Percentiles rank a stretch among this genome's conserved stretches.
These are phyloP conservation scores for Pseudisothecium myosuroides DNA, from an alignment of 225 moss, liverwort and hornwort genomes.

Conservation along the genomic window DNA sequence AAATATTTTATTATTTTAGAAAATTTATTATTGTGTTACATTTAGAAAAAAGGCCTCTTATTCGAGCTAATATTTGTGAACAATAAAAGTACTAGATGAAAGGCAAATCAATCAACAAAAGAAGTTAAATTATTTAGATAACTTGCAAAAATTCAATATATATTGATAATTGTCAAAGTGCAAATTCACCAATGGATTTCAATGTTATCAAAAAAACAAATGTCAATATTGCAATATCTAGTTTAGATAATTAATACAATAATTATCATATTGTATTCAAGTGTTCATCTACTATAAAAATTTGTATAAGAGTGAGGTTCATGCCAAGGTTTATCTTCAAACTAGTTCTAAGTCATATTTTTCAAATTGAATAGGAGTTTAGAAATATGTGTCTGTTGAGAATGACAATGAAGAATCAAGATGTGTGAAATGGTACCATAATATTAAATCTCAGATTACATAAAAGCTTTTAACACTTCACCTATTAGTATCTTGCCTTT, in stretches of 20 bases:
- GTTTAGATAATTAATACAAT: no score
- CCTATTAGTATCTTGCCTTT: neutral
- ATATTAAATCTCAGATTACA: neutral
- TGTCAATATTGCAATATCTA: neutral
- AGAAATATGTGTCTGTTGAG: neutral
- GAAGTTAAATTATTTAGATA: neutral
- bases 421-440: neutral
- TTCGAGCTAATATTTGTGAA: neutral
- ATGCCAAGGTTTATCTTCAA: neutral
- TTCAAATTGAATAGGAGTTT: neutral
- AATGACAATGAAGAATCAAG: neutral
- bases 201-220: neutral
- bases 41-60: accelerated
- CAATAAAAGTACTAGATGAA: no score
- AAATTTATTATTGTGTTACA: neutral
- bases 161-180: neutral
- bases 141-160: no score
- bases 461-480: neutral
- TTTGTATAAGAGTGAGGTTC: neutral
- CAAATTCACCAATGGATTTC: neutral
- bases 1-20: no score
- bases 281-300: neutral
- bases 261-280: neutral
- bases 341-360: neutral
- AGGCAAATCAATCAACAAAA: neutral